Evolutionary conservation across 345 rosid genomes (phyloP).

Genomic region (Brassica napus): DNA sequence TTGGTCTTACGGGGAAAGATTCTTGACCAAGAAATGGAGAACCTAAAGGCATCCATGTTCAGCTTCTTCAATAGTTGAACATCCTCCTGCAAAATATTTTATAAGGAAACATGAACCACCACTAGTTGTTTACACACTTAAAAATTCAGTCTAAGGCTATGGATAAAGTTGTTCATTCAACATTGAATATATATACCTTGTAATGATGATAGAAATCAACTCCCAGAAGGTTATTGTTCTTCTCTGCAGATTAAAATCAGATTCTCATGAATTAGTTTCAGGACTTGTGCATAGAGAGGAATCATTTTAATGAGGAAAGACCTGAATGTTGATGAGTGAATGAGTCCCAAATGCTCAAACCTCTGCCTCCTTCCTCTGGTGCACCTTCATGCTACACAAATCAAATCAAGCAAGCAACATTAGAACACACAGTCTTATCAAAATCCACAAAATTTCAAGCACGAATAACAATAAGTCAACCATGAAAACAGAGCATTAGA

Average conservation of each 20-base stretch:
- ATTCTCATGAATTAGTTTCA: constrained; percentile 4
- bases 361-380: constrained; percentile 33
- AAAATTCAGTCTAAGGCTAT: background rate
- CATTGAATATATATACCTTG: constrained; percentile 33
- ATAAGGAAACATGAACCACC: background rate
- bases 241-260: constrained; percentile 17
- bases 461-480: background rate
- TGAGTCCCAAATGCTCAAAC: constrained; percentile 46
- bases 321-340: constrained; percentile 36
- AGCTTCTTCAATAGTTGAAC: constrained; percentile 39
- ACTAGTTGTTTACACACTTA: background rate
- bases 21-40: constrained; percentile 63
- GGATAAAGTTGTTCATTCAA: background rate
- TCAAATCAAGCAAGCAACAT: background rate
- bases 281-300: background rate
- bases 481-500: constrained; percentile 13
- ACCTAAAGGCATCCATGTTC: constrained; percentile 51
- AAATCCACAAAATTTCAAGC: background rate
- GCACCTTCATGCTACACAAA: constrained; percentile 40
- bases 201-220: constrained; percentile 47
- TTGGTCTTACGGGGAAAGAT: constrained; percentile 45
- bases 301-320: background rate
- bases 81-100: constrained; percentile 44
- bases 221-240: constrained; percentile 28
- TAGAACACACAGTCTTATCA: background rate